phyloP scores from a whole-genome alignment of 2,329 filamentous ascomycete species.

The Plenodomus tracheiphilus region DNA sequence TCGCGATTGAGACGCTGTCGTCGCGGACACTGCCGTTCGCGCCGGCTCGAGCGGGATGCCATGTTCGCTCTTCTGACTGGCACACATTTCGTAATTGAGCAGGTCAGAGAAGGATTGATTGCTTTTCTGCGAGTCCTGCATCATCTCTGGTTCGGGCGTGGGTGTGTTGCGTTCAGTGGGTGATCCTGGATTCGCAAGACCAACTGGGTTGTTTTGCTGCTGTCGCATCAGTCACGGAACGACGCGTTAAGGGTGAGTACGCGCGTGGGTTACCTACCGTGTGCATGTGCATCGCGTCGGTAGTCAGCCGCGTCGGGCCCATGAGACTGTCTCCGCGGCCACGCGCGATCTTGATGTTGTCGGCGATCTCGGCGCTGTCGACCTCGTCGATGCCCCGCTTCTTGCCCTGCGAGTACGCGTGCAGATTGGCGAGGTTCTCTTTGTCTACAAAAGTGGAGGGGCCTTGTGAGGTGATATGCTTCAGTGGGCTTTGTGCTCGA shows the following conservation, averaged over 20 bases:
- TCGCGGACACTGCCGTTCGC: constrained; percentile 8
- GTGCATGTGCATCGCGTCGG: constrained; percentile 29
- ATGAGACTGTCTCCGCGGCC: constrained; percentile 20
- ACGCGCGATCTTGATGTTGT: constrained; percentile 29
- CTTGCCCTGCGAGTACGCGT: constrained; percentile 27
- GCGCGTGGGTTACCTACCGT: constrained; percentile 22
- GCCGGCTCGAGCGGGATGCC: constrained; percentile 7
- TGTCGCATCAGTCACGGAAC: constrained; percentile 19
- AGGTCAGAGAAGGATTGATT: constrained; percentile 52
- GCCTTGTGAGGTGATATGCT: constrained; percentile 33
- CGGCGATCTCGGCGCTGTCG: constrained; percentile 33
- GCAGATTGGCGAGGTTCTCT: constrained; percentile 31
- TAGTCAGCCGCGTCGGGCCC: constrained; percentile 23
- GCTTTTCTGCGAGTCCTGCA: constrained; percentile 36
- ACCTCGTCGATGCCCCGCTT: constrained; percentile 44
- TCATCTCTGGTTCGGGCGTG: constrained; percentile 23
- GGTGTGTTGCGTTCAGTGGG: constrained; percentile 43
- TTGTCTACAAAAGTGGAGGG: constrained; percentile 27
- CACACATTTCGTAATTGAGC: constrained; percentile 52
- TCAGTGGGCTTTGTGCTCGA: constrained; percentile 39
- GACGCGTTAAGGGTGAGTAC: constrained; percentile 15
- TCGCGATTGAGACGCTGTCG: constrained; percentile 9
- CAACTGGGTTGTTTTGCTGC: constrained; percentile 31
- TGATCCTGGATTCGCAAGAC: constrained; percentile 33
- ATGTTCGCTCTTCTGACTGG: constrained; percentile 44